A percentile compares a stretch with the other conserved stretches of the same genome.
These are phyloP conservation scores for Yarrowia porcina DNA, from an alignment of 805 yeast species.

Conservation along the genomic window DNA sequence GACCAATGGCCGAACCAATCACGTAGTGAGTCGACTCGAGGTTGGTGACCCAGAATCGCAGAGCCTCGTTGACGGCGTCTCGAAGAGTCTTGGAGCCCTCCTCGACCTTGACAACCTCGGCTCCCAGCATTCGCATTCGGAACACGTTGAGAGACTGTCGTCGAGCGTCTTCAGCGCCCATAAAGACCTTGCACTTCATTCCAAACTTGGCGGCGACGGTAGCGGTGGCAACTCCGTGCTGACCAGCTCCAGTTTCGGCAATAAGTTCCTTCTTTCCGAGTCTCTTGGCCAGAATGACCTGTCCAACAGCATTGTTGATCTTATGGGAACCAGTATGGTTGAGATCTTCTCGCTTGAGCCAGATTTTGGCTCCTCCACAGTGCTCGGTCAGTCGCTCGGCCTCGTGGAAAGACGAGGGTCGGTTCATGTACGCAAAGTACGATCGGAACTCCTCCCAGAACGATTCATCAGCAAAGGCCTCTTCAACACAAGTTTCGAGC, in stretches of 20 bases:
- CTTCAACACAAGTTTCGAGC: conserved; percentile 82
- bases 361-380: conserved; percentile 93
- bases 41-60: conserved; percentile 91
- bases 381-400: conserved; percentile 87
- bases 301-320: conserved; percentile 49
- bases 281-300: conserved; percentile 44
- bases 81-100: conserved; percentile 95
- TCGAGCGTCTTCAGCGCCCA: conserved; percentile 99
- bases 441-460: conserved; percentile 92
- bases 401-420: conserved; percentile 88
- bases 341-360: conserved; percentile 94
- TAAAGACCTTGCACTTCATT: conserved; percentile 84
- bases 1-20: conserved; percentile 98
- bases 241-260: conserved; percentile 53
- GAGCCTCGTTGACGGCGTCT: conserved; percentile 97
- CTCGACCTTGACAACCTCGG: conserved; percentile 87
- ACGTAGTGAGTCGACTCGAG: conserved; percentile 85
- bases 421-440: conserved; percentile 87
- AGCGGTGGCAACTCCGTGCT: conserved; percentile 53
- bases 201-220: conserved; percentile 63
- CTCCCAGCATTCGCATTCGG: conserved; percentile 95
- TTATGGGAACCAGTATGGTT: conserved; percentile 51
- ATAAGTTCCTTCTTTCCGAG: conserved; percentile 46
- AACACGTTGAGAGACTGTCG: conserved; percentile 98
- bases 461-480: conserved; percentile 79